Percentiles rank a stretch among this genome's conserved stretches.
phyloP scores from a whole-genome alignment of 2,329 filamentous ascomycete species.

The Penicillium sp. region DNA sequence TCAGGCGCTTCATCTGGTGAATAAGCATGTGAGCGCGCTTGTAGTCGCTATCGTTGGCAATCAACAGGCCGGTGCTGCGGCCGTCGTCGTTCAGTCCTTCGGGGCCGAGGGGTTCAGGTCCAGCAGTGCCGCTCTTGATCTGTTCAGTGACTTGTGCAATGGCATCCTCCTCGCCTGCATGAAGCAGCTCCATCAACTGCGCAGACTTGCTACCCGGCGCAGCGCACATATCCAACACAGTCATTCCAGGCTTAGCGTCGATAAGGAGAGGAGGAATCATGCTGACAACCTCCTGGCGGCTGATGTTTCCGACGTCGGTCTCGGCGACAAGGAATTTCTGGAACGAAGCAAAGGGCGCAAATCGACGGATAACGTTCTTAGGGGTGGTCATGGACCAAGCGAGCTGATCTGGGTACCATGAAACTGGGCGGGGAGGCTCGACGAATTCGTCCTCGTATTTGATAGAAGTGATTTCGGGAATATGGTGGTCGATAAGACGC shows the following conservation, averaged over 20 bases:
- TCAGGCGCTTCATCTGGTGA: slow-evolving; percentile 95
- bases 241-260: slow-evolving; percentile 87
- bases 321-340: slow-evolving; percentile 98
- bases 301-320: slow-evolving; percentile 96
- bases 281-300: slow-evolving; percentile 93
- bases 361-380: slow-evolving; percentile 91
- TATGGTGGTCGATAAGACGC: slow-evolving; percentile 81
- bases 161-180: slow-evolving; percentile 84
- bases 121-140: slow-evolving; percentile 60
- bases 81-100: slow-evolving; percentile 70
- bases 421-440: slow-evolving; percentile 74
- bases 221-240: slow-evolving; percentile 91
- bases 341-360: slow-evolving; percentile 89
- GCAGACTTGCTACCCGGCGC: slow-evolving; percentile 96
- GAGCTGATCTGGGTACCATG: slow-evolving; percentile 92
- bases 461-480: slow-evolving; percentile 84
- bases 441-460: slow-evolving; percentile 79
- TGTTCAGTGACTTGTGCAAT: slow-evolving; percentile 68
- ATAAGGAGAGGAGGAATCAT: slow-evolving; percentile 97
- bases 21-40: slow-evolving; percentile 96
- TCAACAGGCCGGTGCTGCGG: slow-evolving; percentile 82
- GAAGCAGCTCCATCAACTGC: slow-evolving; percentile 91
- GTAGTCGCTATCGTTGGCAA: slow-evolving; percentile 96
- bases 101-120: slow-evolving; percentile 42
- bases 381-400: slow-evolving; percentile 98